Base-by-base conservation (phyloP, 495 filamentous ascomycete species). In the Aspergillus wentii region DNA sequence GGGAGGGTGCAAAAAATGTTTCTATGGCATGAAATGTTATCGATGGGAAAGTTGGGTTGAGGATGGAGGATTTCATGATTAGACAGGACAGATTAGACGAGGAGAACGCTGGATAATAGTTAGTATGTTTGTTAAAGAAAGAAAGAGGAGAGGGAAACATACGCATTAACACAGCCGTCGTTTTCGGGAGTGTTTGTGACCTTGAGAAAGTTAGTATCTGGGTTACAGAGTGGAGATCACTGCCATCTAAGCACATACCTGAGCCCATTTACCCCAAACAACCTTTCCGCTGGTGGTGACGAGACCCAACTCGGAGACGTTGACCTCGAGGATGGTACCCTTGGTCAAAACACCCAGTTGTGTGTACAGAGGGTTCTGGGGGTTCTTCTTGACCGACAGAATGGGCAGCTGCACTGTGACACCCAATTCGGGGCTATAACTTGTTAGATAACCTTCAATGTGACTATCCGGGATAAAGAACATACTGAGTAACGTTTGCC, bases 381-480 rank as follows among this genome's bases (percentile, higher is more conserved):
- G 92, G 69, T 96, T 98, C 82, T 99, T 97, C 75, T 97, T 97
- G 48, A 99, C 92, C 29, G 75, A 75, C 35, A 98, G 76, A 40
- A 98, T 95, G 11, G 91, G 92, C 14, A 98, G 66, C 51, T 98
- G 90, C 7, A 97, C 86, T 3, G 88, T 95, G 11, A 95, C 88
- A 33, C 75, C 82, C 9, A 95, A 63, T 57, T 92, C 85, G 9
- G 86, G 85, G 59, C 63, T 67, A 45, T 27, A 38, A 33, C 18
- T 23, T 62, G 46, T 62, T 48, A 31, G 33, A 25, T 11, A 19
- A 37, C 13, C 30, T 13, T 25, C 15, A 13, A 16, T 10, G 21
- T 2, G 7, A 33, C n/a, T n/a, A 22, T 15, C 22, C 14, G 28
- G 16, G 18, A 27, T 18, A 26, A 8, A 22, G 17, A 41, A 62